Conservation (phyloP, 225 moss, liverwort and hornwort species). For the Pseudoscleropodium purum region DNA sequence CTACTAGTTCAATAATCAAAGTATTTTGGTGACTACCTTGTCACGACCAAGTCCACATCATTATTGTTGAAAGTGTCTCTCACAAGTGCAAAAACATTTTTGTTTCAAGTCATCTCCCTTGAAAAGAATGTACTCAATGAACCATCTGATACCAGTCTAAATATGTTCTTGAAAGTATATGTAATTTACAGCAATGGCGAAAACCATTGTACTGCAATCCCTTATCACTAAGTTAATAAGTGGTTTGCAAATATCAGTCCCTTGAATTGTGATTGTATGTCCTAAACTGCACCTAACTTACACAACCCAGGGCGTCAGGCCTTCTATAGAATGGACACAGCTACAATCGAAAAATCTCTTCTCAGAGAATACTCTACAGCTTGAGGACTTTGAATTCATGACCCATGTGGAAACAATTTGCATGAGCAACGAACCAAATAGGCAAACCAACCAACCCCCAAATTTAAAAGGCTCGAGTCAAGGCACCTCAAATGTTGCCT, state of each 20-base stretch:
- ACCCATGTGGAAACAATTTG: neutral
- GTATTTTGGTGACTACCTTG: neutral
- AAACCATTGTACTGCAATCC: neutral
- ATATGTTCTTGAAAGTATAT: neutral
- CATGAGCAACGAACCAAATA: neutral
- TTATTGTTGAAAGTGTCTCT: neutral
- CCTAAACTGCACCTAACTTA: neutral
- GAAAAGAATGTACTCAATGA: too few species aligned
- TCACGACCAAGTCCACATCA: rapidly evolving
- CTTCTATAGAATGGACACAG: neutral
- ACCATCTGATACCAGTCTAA: neutral
- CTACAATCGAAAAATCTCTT: neutral
- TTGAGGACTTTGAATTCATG: neutral
- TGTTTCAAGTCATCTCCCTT: neutral
- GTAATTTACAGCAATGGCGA: slow-evolving; percentile 10
- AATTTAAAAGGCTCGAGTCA: neutral
- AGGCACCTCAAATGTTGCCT: neutral
- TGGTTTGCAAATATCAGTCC: slow-evolving; percentile 3
- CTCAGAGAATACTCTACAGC: slow-evolving; percentile 15
- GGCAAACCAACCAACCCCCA: neutral
- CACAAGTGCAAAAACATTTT: neutral
- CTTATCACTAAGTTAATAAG: neutral
- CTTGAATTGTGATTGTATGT: neutral
- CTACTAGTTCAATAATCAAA: neutral
- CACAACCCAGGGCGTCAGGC: neutral